phyloP scores from a whole-genome alignment of 768 basidiomycete genomes.

The Leccinum disarticulatum region DNA sequence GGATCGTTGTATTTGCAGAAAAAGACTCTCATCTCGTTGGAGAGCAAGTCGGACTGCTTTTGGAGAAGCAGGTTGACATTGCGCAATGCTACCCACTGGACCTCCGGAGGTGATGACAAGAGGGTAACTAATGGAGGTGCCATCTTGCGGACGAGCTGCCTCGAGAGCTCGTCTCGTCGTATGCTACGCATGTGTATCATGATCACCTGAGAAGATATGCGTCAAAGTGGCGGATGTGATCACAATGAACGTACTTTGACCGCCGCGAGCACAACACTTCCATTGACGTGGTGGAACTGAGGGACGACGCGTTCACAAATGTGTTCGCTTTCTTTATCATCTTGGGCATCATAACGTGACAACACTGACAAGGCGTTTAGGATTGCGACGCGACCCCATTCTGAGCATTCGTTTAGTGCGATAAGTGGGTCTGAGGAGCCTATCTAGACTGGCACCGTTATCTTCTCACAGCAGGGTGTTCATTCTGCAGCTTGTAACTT shows the following conservation, averaged over 20 bases:
- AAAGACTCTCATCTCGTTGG: slow-evolving; percentile 98
- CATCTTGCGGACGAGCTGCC: slow-evolving; percentile 92
- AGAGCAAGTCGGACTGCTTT: slow-evolving; percentile 85
- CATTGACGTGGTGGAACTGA: slow-evolving; percentile 97
- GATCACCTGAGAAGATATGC: slow-evolving; percentile 60
- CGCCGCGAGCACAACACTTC: slow-evolving; percentile 93
- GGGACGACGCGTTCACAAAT: slow-evolving; percentile 98
- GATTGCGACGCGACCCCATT: slow-evolving; percentile 97
- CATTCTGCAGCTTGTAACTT: too few species aligned
- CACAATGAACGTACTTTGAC: slow-evolving; percentile 65
- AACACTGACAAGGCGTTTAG: slow-evolving; percentile 68
- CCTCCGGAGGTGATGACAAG: slow-evolving; percentile 93
- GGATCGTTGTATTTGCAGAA: slow-evolving; percentile 99
- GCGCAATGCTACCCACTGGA: slow-evolving; percentile 97
- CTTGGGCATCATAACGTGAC: slow-evolving; percentile 69
- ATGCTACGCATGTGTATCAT: slow-evolving; percentile 96
- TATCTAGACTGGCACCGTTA: too few species aligned
- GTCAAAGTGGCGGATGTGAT: background rate
- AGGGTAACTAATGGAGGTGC: slow-evolving; percentile 91
- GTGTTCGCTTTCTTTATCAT: slow-evolving; percentile 96
- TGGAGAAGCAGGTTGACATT: slow-evolving; percentile 97
- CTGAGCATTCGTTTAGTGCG: slow-evolving; percentile 96
- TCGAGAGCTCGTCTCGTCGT: slow-evolving; percentile 76
- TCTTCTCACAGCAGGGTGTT: too few species aligned
- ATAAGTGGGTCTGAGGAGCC: slow-evolving; percentile 46